Conservation (phyloP, 495 filamentous ascomycete species). For the Neurospora sp. region DNA sequence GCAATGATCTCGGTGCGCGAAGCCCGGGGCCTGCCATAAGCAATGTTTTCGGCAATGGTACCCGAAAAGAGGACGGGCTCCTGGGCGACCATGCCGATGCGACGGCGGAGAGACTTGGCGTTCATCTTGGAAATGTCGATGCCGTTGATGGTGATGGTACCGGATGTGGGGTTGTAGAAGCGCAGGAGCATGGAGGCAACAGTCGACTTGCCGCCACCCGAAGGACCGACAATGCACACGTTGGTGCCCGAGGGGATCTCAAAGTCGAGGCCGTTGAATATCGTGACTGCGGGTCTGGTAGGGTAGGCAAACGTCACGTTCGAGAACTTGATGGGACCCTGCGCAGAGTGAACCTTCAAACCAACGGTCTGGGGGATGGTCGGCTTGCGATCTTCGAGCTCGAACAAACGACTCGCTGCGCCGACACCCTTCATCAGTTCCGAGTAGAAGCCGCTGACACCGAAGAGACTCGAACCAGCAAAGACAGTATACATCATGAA, state of each 20-base stretch:
- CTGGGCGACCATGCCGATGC: conserved; percentile 90
- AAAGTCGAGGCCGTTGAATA: conserved; percentile 84
- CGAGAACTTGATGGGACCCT: conserved; percentile 77
- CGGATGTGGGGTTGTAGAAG: conserved; percentile 76
- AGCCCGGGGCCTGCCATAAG: conserved; percentile 79
- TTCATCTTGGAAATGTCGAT: conserved; percentile 81
- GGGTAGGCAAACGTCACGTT: conserved; percentile 84
- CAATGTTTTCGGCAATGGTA: conserved; percentile 91
- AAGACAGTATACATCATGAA: conserved; percentile 98
- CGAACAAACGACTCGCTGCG: conserved; percentile 88
- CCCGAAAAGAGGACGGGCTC: conserved; percentile 96
- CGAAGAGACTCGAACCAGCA: conserved; percentile 84
- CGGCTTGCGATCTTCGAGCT: conserved; percentile 86
- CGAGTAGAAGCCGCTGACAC: conserved; percentile 90
- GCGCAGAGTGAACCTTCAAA: conserved; percentile 63
- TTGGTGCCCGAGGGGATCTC: conserved; percentile 87
- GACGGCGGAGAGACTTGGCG: conserved; percentile 83
- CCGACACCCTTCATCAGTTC: conserved; percentile 98
- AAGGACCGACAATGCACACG: conserved; percentile 92
- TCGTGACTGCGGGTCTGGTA: conserved; percentile 77
- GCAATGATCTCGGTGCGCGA: conserved; percentile 70
- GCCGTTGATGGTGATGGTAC: conserved; percentile 75
- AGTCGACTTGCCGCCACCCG: conserved; percentile 90
- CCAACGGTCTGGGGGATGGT: conserved; percentile 79
- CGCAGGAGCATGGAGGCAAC: conserved; percentile 80